These are phyloP conservation scores for Malassezia slooffiae DNA, from an alignment of 1,284 basidiomycete genomes.

Conservation along the genomic window DNA sequence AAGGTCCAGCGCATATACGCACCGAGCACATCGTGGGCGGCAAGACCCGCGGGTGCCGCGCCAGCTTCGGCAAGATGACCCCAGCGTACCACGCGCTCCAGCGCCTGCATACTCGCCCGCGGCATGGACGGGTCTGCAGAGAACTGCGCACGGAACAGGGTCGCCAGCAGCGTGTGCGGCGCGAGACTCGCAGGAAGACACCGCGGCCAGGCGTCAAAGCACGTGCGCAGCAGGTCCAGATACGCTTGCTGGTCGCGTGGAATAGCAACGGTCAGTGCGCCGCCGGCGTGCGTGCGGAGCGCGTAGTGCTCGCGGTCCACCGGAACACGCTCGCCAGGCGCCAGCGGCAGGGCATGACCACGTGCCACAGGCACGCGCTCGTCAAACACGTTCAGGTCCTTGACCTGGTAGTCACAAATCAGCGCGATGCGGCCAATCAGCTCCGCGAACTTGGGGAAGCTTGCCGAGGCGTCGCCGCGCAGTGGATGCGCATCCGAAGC, in stretches of 20 bases:
- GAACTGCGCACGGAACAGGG: constrained; percentile 67
- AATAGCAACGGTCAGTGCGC: constrained; percentile 58
- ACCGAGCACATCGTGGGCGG: constrained; percentile 55
- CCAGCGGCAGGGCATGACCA: constrained; percentile 4
- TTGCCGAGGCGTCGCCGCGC: constrained; percentile 66
- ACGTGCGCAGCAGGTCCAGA: constrained; percentile 64
- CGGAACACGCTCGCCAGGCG: constrained; percentile 19
- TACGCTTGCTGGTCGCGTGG: constrained; percentile 54
- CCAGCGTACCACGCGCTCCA: constrained; percentile 67
- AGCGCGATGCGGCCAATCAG: constrained; percentile 58
- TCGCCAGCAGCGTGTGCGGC: constrained; percentile 60
- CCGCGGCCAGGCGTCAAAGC: constrained; percentile 76
- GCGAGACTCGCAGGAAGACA: constrained; percentile 53
- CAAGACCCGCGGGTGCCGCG: too few relatives aligned
- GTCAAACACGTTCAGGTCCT: constrained; percentile 69
- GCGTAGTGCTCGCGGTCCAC: constrained; percentile 46
- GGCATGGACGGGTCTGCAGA: constrained; percentile 65
- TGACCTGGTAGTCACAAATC: constrained; percentile 60
- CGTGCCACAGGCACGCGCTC: constrained; percentile 55
- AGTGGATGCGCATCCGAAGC: too few relatives aligned
- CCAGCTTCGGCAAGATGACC: too few relatives aligned
- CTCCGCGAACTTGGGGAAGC: constrained; percentile 59
- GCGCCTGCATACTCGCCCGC: constrained; percentile 59
- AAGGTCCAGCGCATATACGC: constrained; percentile 69
- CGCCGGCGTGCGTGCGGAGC: constrained; percentile 56